Conservation (phyloP, 1,139 yeast species). For the Scheffersomyces parashehatae region DNA sequence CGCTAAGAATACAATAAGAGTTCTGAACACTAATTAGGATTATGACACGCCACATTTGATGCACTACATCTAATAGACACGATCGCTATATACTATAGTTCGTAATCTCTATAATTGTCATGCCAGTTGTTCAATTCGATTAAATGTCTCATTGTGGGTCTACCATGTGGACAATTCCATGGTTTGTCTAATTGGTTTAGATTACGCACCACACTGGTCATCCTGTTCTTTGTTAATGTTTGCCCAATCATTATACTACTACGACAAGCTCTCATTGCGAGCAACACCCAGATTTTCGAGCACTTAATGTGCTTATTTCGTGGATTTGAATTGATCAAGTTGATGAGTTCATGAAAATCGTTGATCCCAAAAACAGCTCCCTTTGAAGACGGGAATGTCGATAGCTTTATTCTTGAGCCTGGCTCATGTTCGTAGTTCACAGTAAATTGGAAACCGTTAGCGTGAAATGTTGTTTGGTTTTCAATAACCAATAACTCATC, state of each 20-base stretch:
- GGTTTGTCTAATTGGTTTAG: slow-evolving; percentile 81
- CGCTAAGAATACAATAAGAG: too few relatives aligned
- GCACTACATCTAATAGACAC: neutral
- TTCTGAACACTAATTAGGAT: too few relatives aligned
- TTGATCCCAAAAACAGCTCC: slow-evolving; percentile 60
- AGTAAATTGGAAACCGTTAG: slow-evolving; percentile 73
- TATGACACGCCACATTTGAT: too few relatives aligned
- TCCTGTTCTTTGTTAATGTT: slow-evolving; percentile 53
- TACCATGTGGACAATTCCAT: slow-evolving; percentile 99
- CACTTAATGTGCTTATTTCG: slow-evolving; percentile 53
- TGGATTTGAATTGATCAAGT: slow-evolving; percentile 44
- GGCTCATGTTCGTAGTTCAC: slow-evolving; percentile 45
- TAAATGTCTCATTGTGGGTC: slow-evolving; percentile 94
- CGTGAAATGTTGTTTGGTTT: slow-evolving; percentile 53
- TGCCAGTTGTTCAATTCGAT: slow-evolving; percentile 58
- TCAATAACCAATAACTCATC: slow-evolving; percentile 75
- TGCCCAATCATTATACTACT: slow-evolving; percentile 93
- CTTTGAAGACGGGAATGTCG: slow-evolving; percentile 74
- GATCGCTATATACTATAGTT: slow-evolving; percentile 2
- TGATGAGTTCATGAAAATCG: slow-evolving; percentile 78
- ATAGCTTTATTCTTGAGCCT: slow-evolving; percentile 57
- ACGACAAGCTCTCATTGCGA: slow-evolving; percentile 95
- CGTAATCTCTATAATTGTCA: slow-evolving; percentile 10
- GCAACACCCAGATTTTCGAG: slow-evolving; percentile 75
- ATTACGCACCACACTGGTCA: slow-evolving; percentile 68